These are phyloP conservation scores for Zelonia costaricensis DNA, from an alignment of 208 protist genomes.

Conservation along the genomic window DNA sequence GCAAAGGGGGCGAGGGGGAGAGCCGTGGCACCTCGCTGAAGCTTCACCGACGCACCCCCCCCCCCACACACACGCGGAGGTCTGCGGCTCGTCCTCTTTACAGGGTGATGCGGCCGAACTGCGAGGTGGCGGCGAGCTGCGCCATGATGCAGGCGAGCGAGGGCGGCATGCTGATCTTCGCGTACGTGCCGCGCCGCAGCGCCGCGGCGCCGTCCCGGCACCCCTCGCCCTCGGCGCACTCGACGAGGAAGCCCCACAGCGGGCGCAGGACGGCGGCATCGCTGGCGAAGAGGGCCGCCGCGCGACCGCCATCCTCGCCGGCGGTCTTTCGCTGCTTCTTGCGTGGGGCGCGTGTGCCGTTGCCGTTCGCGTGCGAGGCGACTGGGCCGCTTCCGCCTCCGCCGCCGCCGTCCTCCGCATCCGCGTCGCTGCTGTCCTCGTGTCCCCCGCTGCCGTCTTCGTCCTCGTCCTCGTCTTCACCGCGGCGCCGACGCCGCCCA, in stretches of 20 bases:
- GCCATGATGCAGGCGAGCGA: slow-evolving; percentile 58
- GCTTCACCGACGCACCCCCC: neutral
- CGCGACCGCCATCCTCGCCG: too few relatives aligned
- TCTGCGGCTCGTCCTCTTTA: slow-evolving; percentile 9
- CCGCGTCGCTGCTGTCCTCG: neutral
- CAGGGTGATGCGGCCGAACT: slow-evolving; percentile 54
- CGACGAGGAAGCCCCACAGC: slow-evolving; percentile 69
- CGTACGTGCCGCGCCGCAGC: slow-evolving; percentile 45
- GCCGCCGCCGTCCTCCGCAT: neutral
- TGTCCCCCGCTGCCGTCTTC: slow-evolving; percentile 7
- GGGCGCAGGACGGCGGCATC: slow-evolving; percentile 56
- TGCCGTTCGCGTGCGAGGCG: neutral
- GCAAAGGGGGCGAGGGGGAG: too few relatives aligned
- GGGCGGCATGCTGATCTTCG: slow-evolving; percentile 45
- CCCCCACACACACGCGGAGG: neutral
- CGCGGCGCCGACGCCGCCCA: neutral
- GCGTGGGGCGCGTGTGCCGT: neutral
- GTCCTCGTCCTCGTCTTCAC: slow-evolving; percentile 11
- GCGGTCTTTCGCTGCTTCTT: slow-evolving; percentile 1
- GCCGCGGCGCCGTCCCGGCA: slow-evolving; percentile 30
- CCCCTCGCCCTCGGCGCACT: slow-evolving; percentile 58
- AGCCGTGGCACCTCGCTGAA: too few relatives aligned
- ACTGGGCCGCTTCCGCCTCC: too few relatives aligned
- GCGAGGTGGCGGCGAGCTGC: slow-evolving; percentile 40
- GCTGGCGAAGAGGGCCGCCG: slow-evolving; percentile 26